These are phyloP conservation scores for Sporothrix brunneoviolacea DNA, from an alignment of 2,329 filamentous ascomycete species.

Conservation along the genomic window DNA sequence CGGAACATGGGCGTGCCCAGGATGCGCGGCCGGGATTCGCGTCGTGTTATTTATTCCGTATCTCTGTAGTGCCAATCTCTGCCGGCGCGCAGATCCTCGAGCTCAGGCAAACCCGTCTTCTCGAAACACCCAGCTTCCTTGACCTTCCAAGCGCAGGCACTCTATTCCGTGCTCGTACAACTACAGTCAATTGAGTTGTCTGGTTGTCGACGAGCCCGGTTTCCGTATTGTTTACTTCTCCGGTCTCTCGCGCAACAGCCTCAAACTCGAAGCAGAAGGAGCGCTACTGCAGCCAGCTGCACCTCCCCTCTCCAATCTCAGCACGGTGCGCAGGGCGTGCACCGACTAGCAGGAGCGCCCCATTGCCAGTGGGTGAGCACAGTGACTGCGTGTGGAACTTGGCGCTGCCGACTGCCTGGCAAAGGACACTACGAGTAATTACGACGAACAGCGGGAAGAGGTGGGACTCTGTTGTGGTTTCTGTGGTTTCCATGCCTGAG, in stretches of 20 bases:
- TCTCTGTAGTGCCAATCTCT: neutral
- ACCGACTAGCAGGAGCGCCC: neutral
- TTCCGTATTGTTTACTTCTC: conserved; percentile 9
- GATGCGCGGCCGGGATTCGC: conserved; percentile 12
- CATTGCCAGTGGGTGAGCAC: too few species aligned
- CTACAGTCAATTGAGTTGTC: conserved; percentile 2
- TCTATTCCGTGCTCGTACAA: too few species aligned
- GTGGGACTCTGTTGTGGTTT: conserved; percentile 15
- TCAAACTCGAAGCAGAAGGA: neutral
- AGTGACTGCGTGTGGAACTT: conserved; percentile 1
- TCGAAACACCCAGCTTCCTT: neutral
- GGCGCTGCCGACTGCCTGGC: neutral
- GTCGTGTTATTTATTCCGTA: neutral
- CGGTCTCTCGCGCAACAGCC: conserved; percentile 6
- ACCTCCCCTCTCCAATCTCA: neutral
- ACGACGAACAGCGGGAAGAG: too few species aligned
- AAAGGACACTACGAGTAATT: too few species aligned
- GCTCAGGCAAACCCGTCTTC: neutral
- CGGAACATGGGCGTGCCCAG: neutral
- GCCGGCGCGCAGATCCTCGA: conserved; percentile 5
- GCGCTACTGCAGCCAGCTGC: conserved; percentile 3
- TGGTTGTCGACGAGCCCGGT: neutral
- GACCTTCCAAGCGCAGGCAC: too few species aligned
- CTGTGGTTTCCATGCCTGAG: conserved; percentile 16
- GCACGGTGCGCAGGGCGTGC: neutral